Evolutionary conservation across 2,329 filamentous ascomycete genomes (phyloP), one percentile per base, ranked within the genome.

Genomic region (Raffaelea albimanens): DNA sequence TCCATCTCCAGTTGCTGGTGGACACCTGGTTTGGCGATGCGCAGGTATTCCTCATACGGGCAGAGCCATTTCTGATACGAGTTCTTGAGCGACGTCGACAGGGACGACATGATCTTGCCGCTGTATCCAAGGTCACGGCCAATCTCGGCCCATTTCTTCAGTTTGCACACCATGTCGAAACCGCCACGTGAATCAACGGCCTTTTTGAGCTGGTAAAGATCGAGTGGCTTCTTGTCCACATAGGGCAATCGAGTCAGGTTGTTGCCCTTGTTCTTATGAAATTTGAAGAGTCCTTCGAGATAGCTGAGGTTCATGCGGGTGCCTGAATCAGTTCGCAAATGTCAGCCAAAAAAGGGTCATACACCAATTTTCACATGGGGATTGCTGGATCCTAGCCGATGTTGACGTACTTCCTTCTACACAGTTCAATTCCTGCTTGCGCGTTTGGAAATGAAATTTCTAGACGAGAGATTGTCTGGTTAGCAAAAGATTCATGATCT

Each of bases 91-190:
- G 93, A 97, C 0, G 93, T 98, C 5, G 93, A 98, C 42, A 98
- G 71, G 9, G 93, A 97, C 2, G 91, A 97, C 93, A 98, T 98
- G 53, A 98, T 98, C 71, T 98, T 98, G 61, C 93, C 93, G 61
- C 91, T 97, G 67, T 98, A 98, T 47, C 93, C 93, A 43, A 98
- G 70, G 62, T 97, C 93, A 59, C 93, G 82, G 31, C 93, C 93
- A 57, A 98, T 97, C 65, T 98, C 93, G 16, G 93, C 93, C 93
- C 93, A 98, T 69, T 97, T 97, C 69, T 98, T 98, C 48, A 84
- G 76, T 66, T 95, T 96, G 75, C 93, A 98, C 40, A 98, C 93
- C 60, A 87, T 87, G 47, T 96, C 90, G 58, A 98, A 98, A 3
- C 93, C 93, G 42, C 93, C 93, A 52, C 93, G 82, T 25, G 87